Conservation (phyloP, 352 stramenopile genomes). For the Phytophthora fragariae region DNA sequence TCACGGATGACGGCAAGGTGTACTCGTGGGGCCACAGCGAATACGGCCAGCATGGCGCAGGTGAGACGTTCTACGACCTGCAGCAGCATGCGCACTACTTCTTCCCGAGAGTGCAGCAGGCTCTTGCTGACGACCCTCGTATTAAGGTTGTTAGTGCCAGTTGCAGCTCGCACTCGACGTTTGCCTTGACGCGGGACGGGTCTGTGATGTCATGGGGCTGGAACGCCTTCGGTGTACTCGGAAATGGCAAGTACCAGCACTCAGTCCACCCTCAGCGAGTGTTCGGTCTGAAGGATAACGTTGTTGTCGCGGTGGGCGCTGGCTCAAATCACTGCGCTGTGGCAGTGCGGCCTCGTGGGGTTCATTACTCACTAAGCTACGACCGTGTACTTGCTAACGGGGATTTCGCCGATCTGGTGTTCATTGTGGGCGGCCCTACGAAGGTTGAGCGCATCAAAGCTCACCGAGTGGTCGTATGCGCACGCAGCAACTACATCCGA, state of each 20-base stretch:
- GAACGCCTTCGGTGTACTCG: constrained; percentile 83
- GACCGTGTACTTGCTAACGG: constrained; percentile 54
- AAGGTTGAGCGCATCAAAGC: constrained; percentile 39
- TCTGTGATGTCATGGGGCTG: constrained; percentile 88
- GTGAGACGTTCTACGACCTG: constrained; percentile 71
- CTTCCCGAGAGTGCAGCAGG: constrained; percentile 65
- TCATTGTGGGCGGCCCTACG: constrained; percentile 43
- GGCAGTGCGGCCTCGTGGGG: constrained; percentile 59
- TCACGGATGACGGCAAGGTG: constrained; percentile 60
- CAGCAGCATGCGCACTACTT: constrained; percentile 83
- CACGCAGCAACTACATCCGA: constrained; percentile 67
- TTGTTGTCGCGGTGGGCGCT: constrained; percentile 57
- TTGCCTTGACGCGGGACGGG: constrained; percentile 61
- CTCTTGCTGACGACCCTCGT: constrained; percentile 46
- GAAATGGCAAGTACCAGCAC: constrained; percentile 79
- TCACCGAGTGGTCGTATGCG: constrained; percentile 64
- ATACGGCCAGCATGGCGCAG: constrained; percentile 82
- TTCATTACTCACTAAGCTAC: constrained; percentile 73
- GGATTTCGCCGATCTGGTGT: constrained; percentile 68
- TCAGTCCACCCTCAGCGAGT: constrained; percentile 73
- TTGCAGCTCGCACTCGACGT: constrained; percentile 83
- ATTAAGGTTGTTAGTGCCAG: constrained; percentile 43
- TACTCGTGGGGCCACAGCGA: constrained; percentile 86
- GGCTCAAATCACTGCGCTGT: constrained; percentile 78
- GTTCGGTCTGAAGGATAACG: constrained; percentile 67